Evolutionary conservation across 2,329 filamentous ascomycete species (phyloP), one percentile per base, ranked within the genome.

Genomic region (Botrytis medusae): DNA sequence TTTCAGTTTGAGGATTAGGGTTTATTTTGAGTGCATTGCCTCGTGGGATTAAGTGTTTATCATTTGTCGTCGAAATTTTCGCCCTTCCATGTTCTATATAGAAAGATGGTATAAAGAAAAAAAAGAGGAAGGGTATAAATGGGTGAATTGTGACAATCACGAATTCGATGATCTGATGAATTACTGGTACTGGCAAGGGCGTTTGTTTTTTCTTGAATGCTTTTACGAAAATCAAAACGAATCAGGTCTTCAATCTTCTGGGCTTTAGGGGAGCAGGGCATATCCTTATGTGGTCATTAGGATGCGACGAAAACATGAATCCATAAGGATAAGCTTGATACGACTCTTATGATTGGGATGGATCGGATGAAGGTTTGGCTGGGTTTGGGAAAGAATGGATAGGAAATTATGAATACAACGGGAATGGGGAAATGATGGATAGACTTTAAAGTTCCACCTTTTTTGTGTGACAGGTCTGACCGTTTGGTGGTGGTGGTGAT

Each of bases 141-240:
- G 65, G 29, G 42, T 34, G 29, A 37, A 48, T 34, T 25, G 54
- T 51, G 59, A 71, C 42, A 34, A 64, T 29, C 42, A 71, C 42
- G 69, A 71, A 42, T 51, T 64, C 59, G 57, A 71, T 46, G 57
- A 70, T 70, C 16, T 70, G 68, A 70, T 71, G 69, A 71, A 40
- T 57, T 54, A 51, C 64, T 57, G 57, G 54, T 44, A 51, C 25
- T 51, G 37, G 69, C 42, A 71, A 64, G 25, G 69, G 69, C 64
- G 59, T 71, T 71, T 68, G 7, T 57, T 57, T 68, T n/a, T 44
- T 67, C 65, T 57, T 68, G 46, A 37, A 68, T 68, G 65, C 48
- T 68, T 68, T 68, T 57, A 68, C 34, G n/a, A 68, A 68, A 68
- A 68, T 42, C 34, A 57, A 42, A 57, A 68, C 29, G 48, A 42